Evolutionary conservation across 2,329 filamentous ascomycete genomes (phyloP).

Genomic region (Metarhizium sp.): DNA sequence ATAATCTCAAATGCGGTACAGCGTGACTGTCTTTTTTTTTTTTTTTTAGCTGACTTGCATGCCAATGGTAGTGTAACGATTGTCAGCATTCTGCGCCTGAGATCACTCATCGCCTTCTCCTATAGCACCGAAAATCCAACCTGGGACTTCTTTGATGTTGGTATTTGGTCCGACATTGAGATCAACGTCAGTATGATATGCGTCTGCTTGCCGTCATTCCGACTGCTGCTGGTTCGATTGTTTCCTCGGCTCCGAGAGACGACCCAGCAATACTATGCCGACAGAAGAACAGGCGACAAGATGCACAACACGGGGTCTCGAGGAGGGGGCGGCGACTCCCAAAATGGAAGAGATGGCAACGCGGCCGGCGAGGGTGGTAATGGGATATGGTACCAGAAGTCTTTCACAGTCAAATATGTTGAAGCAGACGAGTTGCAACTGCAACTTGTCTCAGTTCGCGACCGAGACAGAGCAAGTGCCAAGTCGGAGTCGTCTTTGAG

Average conservation of each 20-base stretch:
- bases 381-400: neutral
- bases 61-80: slow-evolving; percentile 11
- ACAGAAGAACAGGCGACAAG: neutral
- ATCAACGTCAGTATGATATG: slow-evolving; percentile 8
- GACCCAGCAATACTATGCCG: neutral
- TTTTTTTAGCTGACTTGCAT: neutral
- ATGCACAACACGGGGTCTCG: neutral
- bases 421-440: neutral
- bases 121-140: slow-evolving; percentile 11
- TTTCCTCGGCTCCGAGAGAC: neutral
- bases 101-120: slow-evolving; percentile 11
- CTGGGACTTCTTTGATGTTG: slow-evolving; percentile 12
- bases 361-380: neutral
- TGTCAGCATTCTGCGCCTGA: slow-evolving; percentile 13
- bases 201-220: slow-evolving; percentile 16
- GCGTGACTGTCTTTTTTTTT: neutral
- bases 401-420: neutral
- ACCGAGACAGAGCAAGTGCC: neutral
- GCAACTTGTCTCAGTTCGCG: neutral
- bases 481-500: neutral
- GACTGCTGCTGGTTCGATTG: slow-evolving; percentile 9
- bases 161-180: slow-evolving; percentile 17
- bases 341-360: neutral
- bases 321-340: neutral
- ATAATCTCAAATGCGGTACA: neutral